These are phyloP conservation scores for Phytophthora podocarpi DNA, from an alignment of 352 stramenopile species.

Conservation along the genomic window DNA sequence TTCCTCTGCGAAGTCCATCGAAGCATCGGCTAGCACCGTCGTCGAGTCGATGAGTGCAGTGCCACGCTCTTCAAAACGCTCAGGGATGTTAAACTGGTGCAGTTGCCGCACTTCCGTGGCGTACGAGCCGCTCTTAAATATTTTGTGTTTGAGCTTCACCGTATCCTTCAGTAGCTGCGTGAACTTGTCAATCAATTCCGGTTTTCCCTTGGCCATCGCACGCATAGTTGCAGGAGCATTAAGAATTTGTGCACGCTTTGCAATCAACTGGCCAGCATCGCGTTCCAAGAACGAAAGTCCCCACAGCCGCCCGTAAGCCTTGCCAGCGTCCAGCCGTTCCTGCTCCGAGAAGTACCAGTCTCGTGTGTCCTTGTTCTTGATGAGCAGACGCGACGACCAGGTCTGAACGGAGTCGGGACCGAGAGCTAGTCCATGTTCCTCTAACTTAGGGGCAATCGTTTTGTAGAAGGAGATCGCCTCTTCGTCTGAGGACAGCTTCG, in stretches of 20 bases:
- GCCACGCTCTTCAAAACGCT: conserved; percentile 77
- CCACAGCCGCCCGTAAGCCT: conserved; percentile 80
- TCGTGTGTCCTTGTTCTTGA: conserved; percentile 89
- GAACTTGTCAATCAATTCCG: conserved; percentile 86
- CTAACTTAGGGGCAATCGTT: conserved; percentile 61
- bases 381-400: conserved; percentile 83
- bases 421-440: conserved; percentile 65
- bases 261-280: conserved; percentile 72
- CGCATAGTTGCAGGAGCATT: conserved; percentile 73
- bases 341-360: conserved; percentile 88
- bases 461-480: conserved; percentile 74
- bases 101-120: conserved; percentile 57
- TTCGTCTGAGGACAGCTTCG: conserved; percentile 60
- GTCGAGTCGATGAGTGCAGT: conserved; percentile 68
- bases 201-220: conserved; percentile 74
- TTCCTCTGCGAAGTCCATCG: conserved; percentile 80
- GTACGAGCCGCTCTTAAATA: conserved; percentile 84
- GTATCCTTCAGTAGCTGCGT: conserved; percentile 85
- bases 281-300: conserved; percentile 81
- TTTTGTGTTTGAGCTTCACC: conserved; percentile 89
- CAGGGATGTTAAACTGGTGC: conserved; percentile 60
- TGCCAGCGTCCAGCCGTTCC: conserved; percentile 76
- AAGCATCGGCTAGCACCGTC: conserved; percentile 58
- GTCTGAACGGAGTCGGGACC: conserved; percentile 76
- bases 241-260: conserved; percentile 74